Base-by-base conservation (phyloP, 106 monocot species). In the Allium sativum region DNA sequence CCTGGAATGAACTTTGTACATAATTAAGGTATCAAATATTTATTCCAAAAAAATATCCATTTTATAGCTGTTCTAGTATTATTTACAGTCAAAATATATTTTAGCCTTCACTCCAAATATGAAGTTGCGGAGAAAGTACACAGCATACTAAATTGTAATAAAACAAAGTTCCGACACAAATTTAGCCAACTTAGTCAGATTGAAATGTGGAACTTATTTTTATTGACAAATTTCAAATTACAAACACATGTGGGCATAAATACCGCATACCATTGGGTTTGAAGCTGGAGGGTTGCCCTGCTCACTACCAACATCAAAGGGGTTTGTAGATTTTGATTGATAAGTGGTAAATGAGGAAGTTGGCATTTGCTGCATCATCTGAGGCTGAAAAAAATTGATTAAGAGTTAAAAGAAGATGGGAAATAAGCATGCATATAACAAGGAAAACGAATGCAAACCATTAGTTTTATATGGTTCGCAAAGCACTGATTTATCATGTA, bases 281-380 rank as follows among this genome's bases (percentile, higher is more conserved):
- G 73, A 42, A 65, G 67, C 66, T 48, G 82, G 53, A n/a, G 80
- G 80, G 61, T 62, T 70, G 13, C 59, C 73, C 31, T 31, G 31
- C 31, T 31, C 31, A 31, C 31, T 31, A 52, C 48, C 48, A 50
- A 80, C 12, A 78, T 93, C 89, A 81, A 93, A 93, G 62, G 93
- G 93, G 52, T 93, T 93, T 40, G 65, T 65, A 56, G 89, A 75
- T 58, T 56, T 88, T 58, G 77, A 18, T 54, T 75, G 46, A 19
- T 72, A 73, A 8, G 79, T 58, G 77, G n/a, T 54, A 76, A 43
- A 19, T 72, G 75, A 8, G 79, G 69, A 59, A 55, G 81, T 55
- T 53, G 77, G 77, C 79, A 77, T 68, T 62, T 31, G 31, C 5
- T 0, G 31, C 31, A 31, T 31, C 31, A 68, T 43, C 84, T 93